Conservation (phyloP, 2,329 filamentous ascomycete species). For the Capronia americana region DNA sequence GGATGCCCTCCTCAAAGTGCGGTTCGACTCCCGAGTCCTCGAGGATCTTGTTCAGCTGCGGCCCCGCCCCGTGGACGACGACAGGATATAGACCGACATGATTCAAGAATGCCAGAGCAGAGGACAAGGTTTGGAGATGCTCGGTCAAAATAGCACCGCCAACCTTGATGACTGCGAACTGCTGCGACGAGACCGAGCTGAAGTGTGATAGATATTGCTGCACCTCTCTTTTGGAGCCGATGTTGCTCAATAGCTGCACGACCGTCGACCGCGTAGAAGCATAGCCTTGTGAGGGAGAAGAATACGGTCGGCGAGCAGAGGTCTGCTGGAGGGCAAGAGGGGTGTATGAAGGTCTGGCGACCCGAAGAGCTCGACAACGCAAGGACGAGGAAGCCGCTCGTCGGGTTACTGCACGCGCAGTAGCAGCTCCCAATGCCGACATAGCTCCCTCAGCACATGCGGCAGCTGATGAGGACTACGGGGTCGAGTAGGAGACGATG, state of each 20-base stretch:
- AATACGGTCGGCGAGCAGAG: slow-evolving; percentile 49
- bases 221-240: slow-evolving; percentile 93
- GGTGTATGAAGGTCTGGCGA: slow-evolving; percentile 47
- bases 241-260: slow-evolving; percentile 89
- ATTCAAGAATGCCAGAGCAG: slow-evolving; percentile 87
- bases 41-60: slow-evolving; percentile 90
- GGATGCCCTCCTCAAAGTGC: slow-evolving; percentile 93
- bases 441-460: slow-evolving; percentile 37
- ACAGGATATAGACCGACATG: slow-evolving; percentile 94
- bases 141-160: slow-evolving; percentile 95
- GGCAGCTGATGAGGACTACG: slow-evolving; percentile 35
- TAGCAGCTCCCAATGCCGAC: slow-evolving; percentile 38
- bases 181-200: slow-evolving; percentile 92
- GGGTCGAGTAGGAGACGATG: slow-evolving; percentile 4
- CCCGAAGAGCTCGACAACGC: slow-evolving; percentile 33
- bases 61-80: slow-evolving; percentile 92
- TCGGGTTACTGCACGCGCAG: slow-evolving; percentile 40
- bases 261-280: slow-evolving; percentile 78
- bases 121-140: slow-evolving; percentile 88
- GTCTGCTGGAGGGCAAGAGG: slow-evolving; percentile 27
- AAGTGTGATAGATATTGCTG: slow-evolving; percentile 98
- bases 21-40: slow-evolving; percentile 92
- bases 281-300: slow-evolving; percentile 56
- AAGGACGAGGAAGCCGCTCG: slow-evolving; percentile 28
- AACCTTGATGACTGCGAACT: slow-evolving; percentile 98